phyloP scores from a whole-genome alignment of 2,329 filamentous ascomycete genomes.

The Colletotrichum tropicale region DNA sequence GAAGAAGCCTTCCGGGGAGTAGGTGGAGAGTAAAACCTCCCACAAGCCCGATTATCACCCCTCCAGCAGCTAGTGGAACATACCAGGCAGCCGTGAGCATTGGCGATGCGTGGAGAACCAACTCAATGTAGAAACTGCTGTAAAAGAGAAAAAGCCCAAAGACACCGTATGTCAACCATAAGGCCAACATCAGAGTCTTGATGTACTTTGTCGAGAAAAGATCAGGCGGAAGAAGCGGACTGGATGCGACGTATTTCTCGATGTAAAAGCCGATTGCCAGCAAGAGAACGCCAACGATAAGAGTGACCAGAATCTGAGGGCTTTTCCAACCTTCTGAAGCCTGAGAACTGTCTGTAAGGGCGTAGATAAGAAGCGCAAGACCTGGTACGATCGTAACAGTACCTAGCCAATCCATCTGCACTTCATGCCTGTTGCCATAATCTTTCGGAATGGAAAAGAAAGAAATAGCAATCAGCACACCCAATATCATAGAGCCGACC shows the following conservation, averaged over 20 bases:
- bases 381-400: slow-evolving; percentile 58
- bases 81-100: slow-evolving; percentile 73
- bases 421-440: slow-evolving; percentile 25
- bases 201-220: slow-evolving; percentile 68
- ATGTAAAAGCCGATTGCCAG: slow-evolving; percentile 62
- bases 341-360: slow-evolving; percentile 69
- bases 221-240: slow-evolving; percentile 66
- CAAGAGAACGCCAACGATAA: slow-evolving; percentile 59
- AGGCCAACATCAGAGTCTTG: slow-evolving; percentile 57
- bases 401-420: slow-evolving; percentile 67
- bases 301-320: slow-evolving; percentile 66
- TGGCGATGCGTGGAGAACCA: slow-evolving; percentile 61
- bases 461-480: slow-evolving; percentile 51
- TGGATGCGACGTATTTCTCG: slow-evolving; percentile 63
- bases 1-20: slow-evolving; percentile 65
- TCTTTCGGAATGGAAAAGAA: slow-evolving; percentile 41
- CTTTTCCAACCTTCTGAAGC: slow-evolving; percentile 66
- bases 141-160: slow-evolving; percentile 69
- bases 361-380: slow-evolving; percentile 68
- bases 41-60: slow-evolving; percentile 64
- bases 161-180: slow-evolving; percentile 66
- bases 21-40: slow-evolving; percentile 73
- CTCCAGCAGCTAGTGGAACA: slow-evolving; percentile 69
- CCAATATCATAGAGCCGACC: slow-evolving; percentile 54
- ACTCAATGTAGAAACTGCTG: slow-evolving; percentile 67